A percentile compares a stretch with the other conserved stretches of the same genome.
phyloP scores from a whole-genome alignment of 495 filamentous ascomycete species.

The Aspergillus hancockii region DNA sequence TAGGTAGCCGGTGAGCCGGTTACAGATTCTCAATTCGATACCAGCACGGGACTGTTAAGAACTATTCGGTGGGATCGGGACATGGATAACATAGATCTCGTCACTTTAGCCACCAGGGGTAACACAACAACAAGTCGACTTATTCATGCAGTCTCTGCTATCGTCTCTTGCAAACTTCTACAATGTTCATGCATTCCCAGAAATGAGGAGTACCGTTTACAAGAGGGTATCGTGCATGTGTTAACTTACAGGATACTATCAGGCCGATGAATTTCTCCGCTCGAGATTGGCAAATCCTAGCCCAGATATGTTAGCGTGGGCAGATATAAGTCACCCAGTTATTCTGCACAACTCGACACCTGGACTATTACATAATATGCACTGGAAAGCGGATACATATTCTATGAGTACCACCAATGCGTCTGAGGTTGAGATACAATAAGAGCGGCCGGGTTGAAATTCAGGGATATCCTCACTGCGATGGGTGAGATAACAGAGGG shows the following conservation, averaged over 20 bases:
- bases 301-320: neutral
- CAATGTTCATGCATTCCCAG: neutral
- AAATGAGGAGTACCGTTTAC: too few relatives aligned
- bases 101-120: neutral
- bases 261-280: too few relatives aligned
- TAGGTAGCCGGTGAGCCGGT: neutral
- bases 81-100: neutral
- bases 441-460: conserved; percentile 36
- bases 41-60: neutral
- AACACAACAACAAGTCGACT: neutral
- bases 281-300: neutral
- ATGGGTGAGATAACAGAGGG: conserved; percentile 35
- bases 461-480: conserved; percentile 37
- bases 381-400: neutral
- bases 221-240: too few relatives aligned
- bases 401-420: neutral
- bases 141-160: neutral
- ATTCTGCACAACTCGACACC: neutral
- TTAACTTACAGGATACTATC: too few relatives aligned
- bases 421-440: conserved; percentile 29
- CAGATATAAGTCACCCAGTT: neutral
- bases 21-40: neutral
- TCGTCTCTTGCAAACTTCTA: neutral
- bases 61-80: neutral
- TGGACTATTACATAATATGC: neutral